phyloP scores from a whole-genome alignment of 306 rosid genomes.

The Inga laurina region DNA sequence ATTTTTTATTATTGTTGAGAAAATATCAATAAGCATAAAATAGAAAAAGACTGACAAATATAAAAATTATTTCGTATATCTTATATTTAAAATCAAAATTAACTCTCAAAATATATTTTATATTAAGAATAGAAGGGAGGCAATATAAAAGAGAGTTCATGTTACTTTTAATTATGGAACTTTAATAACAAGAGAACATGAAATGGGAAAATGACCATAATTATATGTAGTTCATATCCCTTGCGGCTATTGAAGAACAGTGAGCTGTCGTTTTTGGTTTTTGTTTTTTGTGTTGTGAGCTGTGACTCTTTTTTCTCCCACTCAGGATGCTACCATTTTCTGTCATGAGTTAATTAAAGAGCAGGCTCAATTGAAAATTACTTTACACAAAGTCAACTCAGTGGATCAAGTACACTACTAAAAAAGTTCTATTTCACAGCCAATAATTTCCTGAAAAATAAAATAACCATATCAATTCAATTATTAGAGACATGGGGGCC shows the following conservation, averaged over 20 bases:
- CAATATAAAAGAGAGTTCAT: too few relatives aligned
- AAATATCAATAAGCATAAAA: too few relatives aligned
- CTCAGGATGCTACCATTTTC: neutral
- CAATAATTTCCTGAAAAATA: neutral
- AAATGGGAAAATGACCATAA: too few relatives aligned
- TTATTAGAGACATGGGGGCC: neutral
- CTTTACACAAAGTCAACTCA: conserved; percentile 28
- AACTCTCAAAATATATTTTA: too few relatives aligned
- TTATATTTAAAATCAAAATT: too few relatives aligned
- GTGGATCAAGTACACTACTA: neutral
- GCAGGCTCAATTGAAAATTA: conserved; percentile 24
- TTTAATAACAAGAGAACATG: too few relatives aligned
- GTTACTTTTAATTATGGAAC: too few relatives aligned
- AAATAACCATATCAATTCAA: neutral
- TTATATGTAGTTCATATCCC: too few relatives aligned
- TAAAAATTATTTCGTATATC: too few relatives aligned
- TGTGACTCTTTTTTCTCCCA: neutral
- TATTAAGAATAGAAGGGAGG: too few relatives aligned
- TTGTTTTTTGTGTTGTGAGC: neutral
- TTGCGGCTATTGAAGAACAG: conserved; percentile 4
- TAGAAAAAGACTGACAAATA: too few relatives aligned
- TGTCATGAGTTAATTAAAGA: neutral
- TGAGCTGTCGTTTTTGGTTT: neutral
- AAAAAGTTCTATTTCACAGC: neutral
- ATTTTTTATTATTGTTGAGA: too few relatives aligned